Base-by-base conservation (phyloP, 1,284 basidiomycete genomes). In the Cystobasidium sp. region DNA sequence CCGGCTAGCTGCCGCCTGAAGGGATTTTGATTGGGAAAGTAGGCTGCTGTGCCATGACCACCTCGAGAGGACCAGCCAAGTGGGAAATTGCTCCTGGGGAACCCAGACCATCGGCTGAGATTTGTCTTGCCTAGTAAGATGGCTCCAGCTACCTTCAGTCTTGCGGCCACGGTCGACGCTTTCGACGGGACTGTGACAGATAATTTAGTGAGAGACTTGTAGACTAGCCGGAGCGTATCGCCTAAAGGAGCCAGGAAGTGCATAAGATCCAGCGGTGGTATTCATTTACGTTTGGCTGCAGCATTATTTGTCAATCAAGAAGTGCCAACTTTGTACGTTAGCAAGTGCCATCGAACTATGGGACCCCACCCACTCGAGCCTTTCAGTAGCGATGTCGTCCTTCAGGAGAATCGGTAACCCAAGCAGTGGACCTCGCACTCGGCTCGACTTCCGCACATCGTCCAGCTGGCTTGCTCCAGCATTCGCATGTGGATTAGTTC, bases 81-180 rank as follows among this genome's bases (percentile, higher is more conserved):
- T n/a, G n/a, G n/a, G n/a, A n/a, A n/a, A n/a, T n/a, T n/a, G n/a
- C n/a, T n/a, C n/a, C n/a, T n/a, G n/a, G n/a, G n/a, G n/a, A n/a
- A n/a, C n/a, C n/a, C n/a, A n/a, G n/a, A n/a, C 64, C 39, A 64
- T 39, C 65, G 69, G 12, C 49, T 55, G 3, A 56, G 64, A 37
- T 73, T 66, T n/a, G 63, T 43, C 52, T 73, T 73, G 49, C 70
- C 70, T 6, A 73, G 44, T 2, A 73, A 68, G 46, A 73, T 68
- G 1, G 70, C 70, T 5, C 70, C 70, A n/a, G 62, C 63, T 24
- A 6, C 63, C n/a, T 52, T 22, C 49, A 67, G 63, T 39, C 43
- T 52, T 16, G 51, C 37, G 3, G 65, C 41, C 14, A 55, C 49
- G n/a, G 49, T 24, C 14, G 61, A 31, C 20, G 52, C 61, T 3